Percentiles rank a stretch among this genome's conserved stretches.
Conservation (phyloP, 169 alveolate genomes). For the Eimeria necatrix region DNA sequence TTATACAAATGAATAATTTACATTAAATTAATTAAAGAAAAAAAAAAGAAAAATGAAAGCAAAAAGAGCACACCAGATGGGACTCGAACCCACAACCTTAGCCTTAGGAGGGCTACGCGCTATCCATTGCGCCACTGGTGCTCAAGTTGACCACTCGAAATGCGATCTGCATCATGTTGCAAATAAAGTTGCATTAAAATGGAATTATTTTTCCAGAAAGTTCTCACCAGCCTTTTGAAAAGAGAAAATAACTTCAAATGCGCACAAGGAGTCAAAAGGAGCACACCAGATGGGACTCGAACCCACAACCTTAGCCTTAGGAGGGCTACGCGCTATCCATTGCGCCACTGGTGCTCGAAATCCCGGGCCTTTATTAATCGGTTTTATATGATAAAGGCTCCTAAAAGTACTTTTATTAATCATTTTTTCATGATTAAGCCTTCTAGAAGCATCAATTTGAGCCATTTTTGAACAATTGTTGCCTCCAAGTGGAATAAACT, state of each 20-base stretch:
- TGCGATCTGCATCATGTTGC: neutral
- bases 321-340: conserved; percentile 98
- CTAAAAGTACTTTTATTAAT: no score
- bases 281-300: conserved; percentile 95
- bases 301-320: conserved; percentile 98
- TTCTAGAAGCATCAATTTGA: no score
- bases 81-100: conserved; percentile 98
- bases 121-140: conserved; percentile 97
- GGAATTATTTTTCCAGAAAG: neutral
- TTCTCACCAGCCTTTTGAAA: neutral
- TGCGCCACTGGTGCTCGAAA: conserved; percentile 92
- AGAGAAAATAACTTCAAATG: neutral
- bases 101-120: conserved; percentile 98
- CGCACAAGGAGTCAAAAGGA: neutral
- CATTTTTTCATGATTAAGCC: no score
- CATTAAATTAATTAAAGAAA: no score
- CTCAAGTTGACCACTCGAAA: neutral
- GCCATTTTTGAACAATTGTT: no score
- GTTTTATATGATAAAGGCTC: no score
- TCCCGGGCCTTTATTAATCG: no score
- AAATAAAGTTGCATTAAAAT: neutral
- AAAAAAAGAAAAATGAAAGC: neutral
- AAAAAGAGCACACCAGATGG: conserved; percentile 88
- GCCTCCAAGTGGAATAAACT: no score
- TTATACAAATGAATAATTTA: no score